These are phyloP conservation scores for Andrographis paniculata DNA, from an alignment of 305 asterid species.

Conservation along the genomic window DNA sequence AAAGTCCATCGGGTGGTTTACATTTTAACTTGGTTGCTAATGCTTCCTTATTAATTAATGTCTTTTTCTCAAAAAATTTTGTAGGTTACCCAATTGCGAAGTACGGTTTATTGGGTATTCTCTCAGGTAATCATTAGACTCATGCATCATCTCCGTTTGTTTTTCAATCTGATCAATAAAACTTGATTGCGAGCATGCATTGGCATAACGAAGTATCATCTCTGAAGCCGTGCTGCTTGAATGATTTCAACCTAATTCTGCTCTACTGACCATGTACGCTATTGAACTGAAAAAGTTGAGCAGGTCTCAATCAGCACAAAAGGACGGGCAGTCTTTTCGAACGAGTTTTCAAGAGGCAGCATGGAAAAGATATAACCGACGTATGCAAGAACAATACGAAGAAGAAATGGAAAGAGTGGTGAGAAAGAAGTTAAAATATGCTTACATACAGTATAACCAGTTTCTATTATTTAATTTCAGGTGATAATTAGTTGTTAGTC, in stretches of 20 bases:
- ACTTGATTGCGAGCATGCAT: slow-evolving; percentile 3
- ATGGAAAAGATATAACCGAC: slow-evolving; percentile 72
- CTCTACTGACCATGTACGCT: slow-evolving; percentile 30
- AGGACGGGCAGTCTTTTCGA: slow-evolving; percentile 48
- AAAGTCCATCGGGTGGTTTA: too few relatives aligned
- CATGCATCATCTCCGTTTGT: slow-evolving; percentile 7
- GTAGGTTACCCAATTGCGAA: slow-evolving; percentile 64
- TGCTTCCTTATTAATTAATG: slow-evolving; percentile 14
- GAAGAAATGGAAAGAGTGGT: slow-evolving; percentile 99
- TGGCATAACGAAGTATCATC: slow-evolving; percentile 5
- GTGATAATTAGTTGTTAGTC: too few relatives aligned
- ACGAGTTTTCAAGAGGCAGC: slow-evolving; percentile 72
- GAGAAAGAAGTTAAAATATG: slow-evolving; percentile 22
- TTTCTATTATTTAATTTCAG: too few relatives aligned
- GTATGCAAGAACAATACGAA: slow-evolving; percentile 90
- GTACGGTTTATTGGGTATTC: slow-evolving; percentile 55
- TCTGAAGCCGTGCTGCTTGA: neutral
- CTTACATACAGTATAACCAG: too few relatives aligned
- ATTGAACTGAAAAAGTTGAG: slow-evolving; percentile 52
- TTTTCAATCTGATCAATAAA: neutral
- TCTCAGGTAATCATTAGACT: slow-evolving; percentile 49
- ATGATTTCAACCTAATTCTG: slow-evolving; percentile 6
- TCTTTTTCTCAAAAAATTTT: too few relatives aligned
- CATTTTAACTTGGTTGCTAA: slow-evolving; percentile 1
- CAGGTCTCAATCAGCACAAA: slow-evolving; percentile 67